Evolutionary conservation across 805 yeast species (phyloP).

Genomic region (Kodamaea hsintzibuensis): DNA sequence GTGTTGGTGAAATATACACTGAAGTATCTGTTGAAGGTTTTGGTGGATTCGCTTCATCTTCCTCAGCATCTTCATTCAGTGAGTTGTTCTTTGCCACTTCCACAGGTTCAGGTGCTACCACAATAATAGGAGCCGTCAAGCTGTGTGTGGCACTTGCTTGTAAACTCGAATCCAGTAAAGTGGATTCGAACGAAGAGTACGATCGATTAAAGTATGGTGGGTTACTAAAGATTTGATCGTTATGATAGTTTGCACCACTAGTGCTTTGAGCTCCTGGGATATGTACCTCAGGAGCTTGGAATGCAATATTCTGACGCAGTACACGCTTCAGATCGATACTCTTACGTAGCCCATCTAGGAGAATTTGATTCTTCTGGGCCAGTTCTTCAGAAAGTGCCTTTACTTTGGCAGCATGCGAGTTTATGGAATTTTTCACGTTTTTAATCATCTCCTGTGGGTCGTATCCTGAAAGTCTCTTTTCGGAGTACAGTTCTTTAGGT

Average conservation of each 20-base stretch:
- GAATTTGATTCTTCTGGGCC: constrained; percentile 19
- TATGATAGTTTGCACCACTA: not conserved
- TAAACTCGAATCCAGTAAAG: constrained; percentile 21
- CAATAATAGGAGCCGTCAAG: constrained; percentile 7
- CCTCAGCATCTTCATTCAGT: not conserved
- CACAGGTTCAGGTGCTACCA: constrained; percentile 5
- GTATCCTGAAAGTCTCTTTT: constrained; percentile 18
- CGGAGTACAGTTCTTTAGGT: not conserved
- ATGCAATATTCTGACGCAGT: constrained; percentile 4
- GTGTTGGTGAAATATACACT: not conserved
- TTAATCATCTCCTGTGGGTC: constrained; percentile 35
- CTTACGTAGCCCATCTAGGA: constrained; percentile 35
- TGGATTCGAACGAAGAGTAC: constrained; percentile 27
- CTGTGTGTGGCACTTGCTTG: constrained; percentile 11
- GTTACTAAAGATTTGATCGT: not conserved
- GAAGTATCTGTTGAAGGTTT: not conserved
- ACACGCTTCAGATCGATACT: constrained; percentile 37
- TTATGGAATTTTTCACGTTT: constrained; percentile 30
- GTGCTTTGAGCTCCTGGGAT: not conserved
- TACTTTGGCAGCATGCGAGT: constrained; percentile 22
- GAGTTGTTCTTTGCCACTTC: not conserved
- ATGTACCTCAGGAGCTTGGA: constrained; percentile 5
- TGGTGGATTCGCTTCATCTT: not conserved
- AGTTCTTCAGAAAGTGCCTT: constrained; percentile 19
- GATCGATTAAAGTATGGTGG: constrained; percentile 18